Evolutionary conservation across 1,284 basidiomycete species (phyloP), one percentile per base, ranked within the genome.

Genomic region (Pseudozyma sp.): DNA sequence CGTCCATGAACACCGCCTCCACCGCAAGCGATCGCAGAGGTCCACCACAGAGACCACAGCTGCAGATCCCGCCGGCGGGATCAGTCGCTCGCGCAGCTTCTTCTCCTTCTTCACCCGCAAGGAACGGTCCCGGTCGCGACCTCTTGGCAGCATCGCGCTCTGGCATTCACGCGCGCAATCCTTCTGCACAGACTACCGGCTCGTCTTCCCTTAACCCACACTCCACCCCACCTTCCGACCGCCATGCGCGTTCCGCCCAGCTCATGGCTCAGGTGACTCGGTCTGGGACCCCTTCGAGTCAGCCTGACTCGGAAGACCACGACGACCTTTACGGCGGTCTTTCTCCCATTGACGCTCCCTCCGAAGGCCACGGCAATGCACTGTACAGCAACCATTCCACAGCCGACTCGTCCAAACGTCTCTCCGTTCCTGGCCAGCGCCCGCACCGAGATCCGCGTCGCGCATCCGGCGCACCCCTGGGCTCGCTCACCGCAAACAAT

Each of bases 301-400:
- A 64, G n/a, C 45, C 59, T 11, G 62, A 69, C n/a, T 78, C 71
- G 3, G 74, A 65, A 50, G 64, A 77, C 21, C 67, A 73, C 42
- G 68, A 74, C 12, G 75, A 75, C 85, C 85, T 58, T 39, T 77
- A 77, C 55, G 71, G 66, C 34, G 71, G 60, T 25, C 56, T 76
- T 43, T 77, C 74, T 13, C 70, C 74, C n/a, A 53, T 71, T 49
- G 77, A 78, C 45, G 59, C 60, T 25, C 74, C 74, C 2, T 58
- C 69, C 1, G 64, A 76, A 38, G 66, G 66, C 36, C 65, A 73
- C 48, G 56, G 54, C 47, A 52, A 47, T 14, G 56, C 40, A 1
- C 45, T 73, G n/a, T 68, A 73, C 49, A 62, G 47, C 59, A 69
- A 74, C 45, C 59, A 56, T 19, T 44, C 59, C 43, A 51, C 25